Conservation (phyloP, 148 eudicot species). For the Chenopodium formosanum region DNA sequence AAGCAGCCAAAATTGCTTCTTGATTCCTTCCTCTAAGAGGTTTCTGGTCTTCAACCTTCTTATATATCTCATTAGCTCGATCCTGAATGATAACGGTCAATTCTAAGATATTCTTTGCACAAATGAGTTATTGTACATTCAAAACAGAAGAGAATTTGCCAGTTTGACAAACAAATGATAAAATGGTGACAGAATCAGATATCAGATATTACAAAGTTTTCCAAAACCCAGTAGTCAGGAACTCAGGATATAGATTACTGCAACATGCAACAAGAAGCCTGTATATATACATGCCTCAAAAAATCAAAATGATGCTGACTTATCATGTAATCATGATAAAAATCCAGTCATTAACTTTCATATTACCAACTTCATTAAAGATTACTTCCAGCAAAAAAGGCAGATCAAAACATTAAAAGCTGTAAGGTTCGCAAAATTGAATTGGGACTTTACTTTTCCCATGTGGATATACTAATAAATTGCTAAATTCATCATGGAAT, state of each 20-base stretch:
- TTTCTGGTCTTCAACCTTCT: constrained; percentile 98
- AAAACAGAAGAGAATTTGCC: not conserved
- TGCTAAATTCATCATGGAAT: not conserved
- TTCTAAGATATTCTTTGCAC: constrained; percentile 10
- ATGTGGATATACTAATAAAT: not conserved
- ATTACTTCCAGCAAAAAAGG: not conserved
- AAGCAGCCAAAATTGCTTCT: constrained; percentile 96
- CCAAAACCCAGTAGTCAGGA: not conserved
- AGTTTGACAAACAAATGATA: not conserved
- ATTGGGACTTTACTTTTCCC: not conserved
- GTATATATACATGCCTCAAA: not conserved
- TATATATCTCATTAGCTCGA: constrained; percentile 94
- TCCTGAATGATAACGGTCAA: constrained; percentile 41
- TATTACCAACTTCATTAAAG: not conserved
- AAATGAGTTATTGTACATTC: not conserved
- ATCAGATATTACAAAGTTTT: not conserved
- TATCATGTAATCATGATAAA: not conserved
- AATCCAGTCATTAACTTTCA: not conserved
- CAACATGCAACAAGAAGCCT: not conserved
- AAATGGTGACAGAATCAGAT: not conserved
- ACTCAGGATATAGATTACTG: not conserved
- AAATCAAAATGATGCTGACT: too few relatives aligned
- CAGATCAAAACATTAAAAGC: not conserved
- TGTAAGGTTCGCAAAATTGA: not conserved
- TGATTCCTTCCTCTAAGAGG: constrained; percentile 95